Evolutionary conservation across 768 basidiomycete genomes (phyloP).

Genomic region (Russula brevipes): DNA sequence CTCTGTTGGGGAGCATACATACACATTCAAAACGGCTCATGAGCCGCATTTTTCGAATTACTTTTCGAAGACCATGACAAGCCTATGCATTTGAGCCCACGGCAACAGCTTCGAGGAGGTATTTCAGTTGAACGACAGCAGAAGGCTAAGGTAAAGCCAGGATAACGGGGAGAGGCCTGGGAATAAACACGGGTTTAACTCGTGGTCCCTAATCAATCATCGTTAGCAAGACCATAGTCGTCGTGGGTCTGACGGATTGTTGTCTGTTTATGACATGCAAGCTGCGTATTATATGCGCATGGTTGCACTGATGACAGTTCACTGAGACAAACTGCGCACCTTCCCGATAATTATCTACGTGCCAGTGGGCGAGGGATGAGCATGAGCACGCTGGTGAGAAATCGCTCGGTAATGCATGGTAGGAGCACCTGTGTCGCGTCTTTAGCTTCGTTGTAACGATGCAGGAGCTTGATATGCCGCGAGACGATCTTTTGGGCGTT

Average conservation of each 20-base stretch:
- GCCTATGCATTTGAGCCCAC: too few species aligned
- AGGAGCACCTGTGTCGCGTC: slow-evolving; percentile 63
- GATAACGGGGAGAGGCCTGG: too few species aligned
- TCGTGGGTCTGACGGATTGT: slow-evolving; percentile 72
- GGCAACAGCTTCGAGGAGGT: too few species aligned
- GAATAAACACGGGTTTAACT: not conserved
- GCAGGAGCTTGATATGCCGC: slow-evolving; percentile 60
- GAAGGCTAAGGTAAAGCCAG: too few species aligned
- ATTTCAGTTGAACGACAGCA: too few species aligned
- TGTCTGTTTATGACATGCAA: slow-evolving; percentile 63
- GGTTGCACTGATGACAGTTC: not conserved
- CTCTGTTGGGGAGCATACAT: too few species aligned
- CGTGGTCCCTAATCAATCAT: slow-evolving; percentile 50
- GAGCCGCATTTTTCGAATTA: too few species aligned
- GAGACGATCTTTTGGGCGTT: slow-evolving; percentile 55
- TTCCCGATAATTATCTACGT: slow-evolving; percentile 71
- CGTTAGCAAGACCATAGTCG: slow-evolving; percentile 59
- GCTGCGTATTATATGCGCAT: slow-evolving; percentile 38
- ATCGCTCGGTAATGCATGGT: not conserved
- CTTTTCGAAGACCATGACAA: too few species aligned
- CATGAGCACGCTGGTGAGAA: not conserved
- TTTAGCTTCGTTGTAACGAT: slow-evolving; percentile 73
- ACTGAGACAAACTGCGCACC: slow-evolving; percentile 34
- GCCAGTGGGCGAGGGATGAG: not conserved
- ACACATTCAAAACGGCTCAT: too few species aligned